Evolutionary conservation across 345 rosid species (phyloP).

Genomic region (Alliaria petiolata): DNA sequence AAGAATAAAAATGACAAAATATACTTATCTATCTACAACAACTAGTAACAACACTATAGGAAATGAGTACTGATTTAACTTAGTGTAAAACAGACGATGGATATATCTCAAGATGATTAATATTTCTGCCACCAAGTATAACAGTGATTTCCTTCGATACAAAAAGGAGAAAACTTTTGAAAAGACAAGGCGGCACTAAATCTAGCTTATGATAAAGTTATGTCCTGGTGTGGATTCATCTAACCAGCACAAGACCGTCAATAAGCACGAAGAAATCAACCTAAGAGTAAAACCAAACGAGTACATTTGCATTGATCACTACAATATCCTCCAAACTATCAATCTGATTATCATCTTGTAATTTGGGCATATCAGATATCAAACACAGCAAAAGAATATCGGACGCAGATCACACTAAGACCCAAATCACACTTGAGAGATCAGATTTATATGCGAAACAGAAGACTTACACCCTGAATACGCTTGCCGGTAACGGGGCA

Average conservation of each 20-base stretch:
- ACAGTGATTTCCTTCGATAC: neutral
- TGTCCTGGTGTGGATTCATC: conserved; percentile 29
- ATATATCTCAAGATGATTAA: neutral
- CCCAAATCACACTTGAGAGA: neutral
- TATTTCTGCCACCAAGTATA: conserved; percentile 20
- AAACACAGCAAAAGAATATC: neutral
- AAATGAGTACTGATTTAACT: too few species aligned
- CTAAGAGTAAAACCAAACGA: neutral
- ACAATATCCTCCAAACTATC: neutral
- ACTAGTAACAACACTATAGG: too few species aligned
- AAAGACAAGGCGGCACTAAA: conserved; percentile 23
- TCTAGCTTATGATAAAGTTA: conserved; percentile 59
- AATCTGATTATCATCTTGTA: neutral
- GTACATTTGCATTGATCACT: neutral
- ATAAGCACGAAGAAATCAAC: conserved; percentile 28
- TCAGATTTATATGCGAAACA: neutral
- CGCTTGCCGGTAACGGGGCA: conserved; percentile 92
- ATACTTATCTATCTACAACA: too few species aligned
- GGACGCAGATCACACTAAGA: too few species aligned
- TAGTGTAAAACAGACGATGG: too few species aligned
- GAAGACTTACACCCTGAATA: conserved; percentile 77
- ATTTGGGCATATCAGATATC: neutral
- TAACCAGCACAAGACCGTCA: conserved; percentile 54
- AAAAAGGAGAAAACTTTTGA: conserved; percentile 1
- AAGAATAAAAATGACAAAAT: neutral